Base-by-base conservation (phyloP, 2,329 filamentous ascomycete genomes). In the Fusarium citri region DNA sequence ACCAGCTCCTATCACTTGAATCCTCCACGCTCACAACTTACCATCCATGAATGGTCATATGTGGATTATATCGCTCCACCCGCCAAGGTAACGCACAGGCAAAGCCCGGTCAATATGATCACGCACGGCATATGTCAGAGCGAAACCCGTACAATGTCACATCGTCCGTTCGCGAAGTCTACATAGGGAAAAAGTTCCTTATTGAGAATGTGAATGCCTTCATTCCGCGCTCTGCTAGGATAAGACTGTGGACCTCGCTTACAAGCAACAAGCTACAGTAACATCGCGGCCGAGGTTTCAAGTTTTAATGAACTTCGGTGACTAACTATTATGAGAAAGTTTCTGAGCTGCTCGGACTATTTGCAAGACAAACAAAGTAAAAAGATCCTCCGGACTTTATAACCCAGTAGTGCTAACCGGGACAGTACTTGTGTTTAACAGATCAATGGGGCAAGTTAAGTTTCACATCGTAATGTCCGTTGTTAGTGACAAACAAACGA, bases 121-220 rank as follows among this genome's bases (percentile, higher is more conserved):
- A 22, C 20, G 42, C 55, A 43, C 42, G 49, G 46, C 37, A 43
- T 41, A n/a, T 18, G 37, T 40, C n/a, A 51, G 30, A 53, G 31
- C n/a, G 18, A 40, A 57, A 55, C 43, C 37, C 11, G 45, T 20
- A 26, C 43, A 68, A 55, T 53, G 65, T 68, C 43, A 68, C 64
- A 68, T 65, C 47, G 46, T 26, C 31, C 18, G 31, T 15, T 45
- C 12, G 43, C n/a, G 46, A 25, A 26, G 25, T 15, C 47, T 53
- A 20, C 26, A 51, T 37, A 48, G 26, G 55, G 26, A 26, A 31
- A 34, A n/a, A 37, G 20, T 53, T 14, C 20, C 12, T 53, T 9
- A 34, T 26, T 23, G 49, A 53, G 20, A 20, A 16, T 42, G 25
- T 23, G 49, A 53, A 53, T 53, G 34, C 34, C 49, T 40, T 53